Evolutionary conservation across 208 protist genomes (phyloP).

Genomic region (Novymonas esmeraldas): DNA sequence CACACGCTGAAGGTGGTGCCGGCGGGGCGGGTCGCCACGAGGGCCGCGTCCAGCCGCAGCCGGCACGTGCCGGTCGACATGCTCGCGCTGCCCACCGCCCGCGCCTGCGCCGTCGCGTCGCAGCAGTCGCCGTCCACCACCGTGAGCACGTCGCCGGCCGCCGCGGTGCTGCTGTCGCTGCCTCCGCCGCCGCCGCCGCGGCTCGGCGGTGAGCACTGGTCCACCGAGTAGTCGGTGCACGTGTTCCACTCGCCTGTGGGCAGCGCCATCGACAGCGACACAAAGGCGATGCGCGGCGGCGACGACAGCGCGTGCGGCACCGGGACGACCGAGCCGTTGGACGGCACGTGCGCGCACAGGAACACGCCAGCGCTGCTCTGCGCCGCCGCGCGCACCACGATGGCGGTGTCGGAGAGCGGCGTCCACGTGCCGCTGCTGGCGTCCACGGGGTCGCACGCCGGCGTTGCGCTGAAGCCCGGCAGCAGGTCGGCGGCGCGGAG

Average conservation of each 20-base stretch:
- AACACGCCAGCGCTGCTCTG: slow-evolving; percentile 22
- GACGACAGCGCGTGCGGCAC: slow-evolving; percentile 29
- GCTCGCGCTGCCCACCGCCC: slow-evolving; percentile 30
- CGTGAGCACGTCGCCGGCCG: slow-evolving; percentile 13
- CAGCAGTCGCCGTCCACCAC: slow-evolving; percentile 62
- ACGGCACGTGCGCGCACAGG: slow-evolving; percentile 47
- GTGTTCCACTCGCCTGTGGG: slow-evolving; percentile 32
- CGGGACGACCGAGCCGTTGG: slow-evolving; percentile 39
- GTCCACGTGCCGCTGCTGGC: slow-evolving; percentile 49
- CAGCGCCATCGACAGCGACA: slow-evolving; percentile 19
- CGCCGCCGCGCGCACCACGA: slow-evolving; percentile 38
- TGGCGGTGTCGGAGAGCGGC: slow-evolving; percentile 20
- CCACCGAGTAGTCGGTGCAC: slow-evolving; percentile 32
- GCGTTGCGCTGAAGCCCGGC: slow-evolving; percentile 52
- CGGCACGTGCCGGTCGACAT: slow-evolving; percentile 34
- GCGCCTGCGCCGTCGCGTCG: slow-evolving; percentile 23
- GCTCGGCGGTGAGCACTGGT: slow-evolving; percentile 33
- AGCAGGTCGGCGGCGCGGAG: slow-evolving; percentile 34
- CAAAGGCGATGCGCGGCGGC: slow-evolving; percentile 25
- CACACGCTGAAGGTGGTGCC: slow-evolving; percentile 48
- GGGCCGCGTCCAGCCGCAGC: slow-evolving; percentile 29
- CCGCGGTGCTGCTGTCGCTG: slow-evolving; percentile 15
- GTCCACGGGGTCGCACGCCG: slow-evolving; percentile 29
- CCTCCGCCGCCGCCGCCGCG: slow-evolving; percentile 5
- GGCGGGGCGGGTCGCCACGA: slow-evolving; percentile 25